Evolutionary conservation across 768 basidiomycete genomes (phyloP), one percentile per base, ranked within the genome.

Genomic region (Strobilomyces confusus): DNA sequence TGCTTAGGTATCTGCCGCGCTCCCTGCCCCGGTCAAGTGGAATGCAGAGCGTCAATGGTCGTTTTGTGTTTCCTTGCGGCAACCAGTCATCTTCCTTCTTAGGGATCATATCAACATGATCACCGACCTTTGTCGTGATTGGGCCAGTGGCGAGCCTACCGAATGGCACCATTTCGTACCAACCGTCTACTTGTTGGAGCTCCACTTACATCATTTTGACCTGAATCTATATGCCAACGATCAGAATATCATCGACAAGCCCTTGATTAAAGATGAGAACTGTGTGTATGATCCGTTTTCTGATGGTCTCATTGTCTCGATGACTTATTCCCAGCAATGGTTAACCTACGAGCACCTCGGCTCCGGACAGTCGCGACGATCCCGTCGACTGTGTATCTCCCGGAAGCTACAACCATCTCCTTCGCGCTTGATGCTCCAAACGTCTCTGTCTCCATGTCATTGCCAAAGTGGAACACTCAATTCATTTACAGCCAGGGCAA

Each of bases 41-140:
- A 82, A 94, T 55, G 83, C 73, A 1, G 76, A 81, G 59, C 82
- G 94, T 23, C 81, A 78, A 58, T 98, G 95, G 95, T 73, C 75
- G 0, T 80, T 93, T 64, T 74, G 81, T n/a, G 68, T 93, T 42
- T 81, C 80, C 12, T 72, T 98, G 23, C 79, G 82, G 9, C 82
- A 83, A 48, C 87, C 95, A 2, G 71, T 80, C 1, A 75, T 95
- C 33, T 89, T 83, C 64, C 75, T 97, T 19, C 76, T 98, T 12
- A 83, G 93, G 40, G 95, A 98, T 65, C 95, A 98, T 64, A 83
- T 94, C 71, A 95, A 92, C 62, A 90, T 98, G 80, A 81, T 98
- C 63, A 85, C 85, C 4, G 95, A 98, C 68, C 78, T 98, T n/a
- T 84, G 85, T 32, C 89, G 85, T 59, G 95, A 98, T 64, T 98